Conservation (phyloP, 352 stramenopile genomes). For the Globisporangium megalacanthum region DNA sequence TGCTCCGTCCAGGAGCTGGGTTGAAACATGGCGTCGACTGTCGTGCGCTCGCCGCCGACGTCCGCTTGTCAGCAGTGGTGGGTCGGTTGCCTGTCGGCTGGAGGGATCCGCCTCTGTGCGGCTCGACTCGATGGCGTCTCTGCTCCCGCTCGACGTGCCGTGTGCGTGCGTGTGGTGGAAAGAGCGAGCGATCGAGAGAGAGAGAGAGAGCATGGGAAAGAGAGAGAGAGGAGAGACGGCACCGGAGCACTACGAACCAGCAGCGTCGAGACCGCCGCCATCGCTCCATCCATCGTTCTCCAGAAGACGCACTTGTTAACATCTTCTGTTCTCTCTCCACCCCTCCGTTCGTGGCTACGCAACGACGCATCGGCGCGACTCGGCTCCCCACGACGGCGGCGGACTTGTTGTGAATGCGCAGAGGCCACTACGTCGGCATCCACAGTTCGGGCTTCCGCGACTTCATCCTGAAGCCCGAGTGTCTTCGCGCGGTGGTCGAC, state of each 20-base stretch:
- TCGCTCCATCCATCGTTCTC: too few species aligned
- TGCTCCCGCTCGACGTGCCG: background rate
- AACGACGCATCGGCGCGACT: conserved; percentile 12
- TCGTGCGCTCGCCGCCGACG: background rate
- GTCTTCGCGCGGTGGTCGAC: conserved; percentile 97
- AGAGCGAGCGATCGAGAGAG: conserved; percentile 6
- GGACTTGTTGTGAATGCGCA: conserved; percentile 33
- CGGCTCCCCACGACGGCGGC: conserved; percentile 9
- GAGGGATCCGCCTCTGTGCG: conserved; percentile 2
- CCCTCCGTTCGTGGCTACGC: conserved; percentile 23
- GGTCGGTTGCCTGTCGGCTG: background rate
- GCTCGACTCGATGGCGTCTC: conserved; percentile 4
- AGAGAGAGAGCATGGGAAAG: conserved; percentile 6
- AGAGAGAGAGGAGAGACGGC: conserved; percentile 6
- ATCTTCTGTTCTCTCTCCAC: conserved; percentile 81
- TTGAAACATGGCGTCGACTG: background rate
- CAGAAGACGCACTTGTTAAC: conserved; percentile 51
- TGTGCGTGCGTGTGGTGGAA: background rate
- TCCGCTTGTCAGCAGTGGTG: background rate
- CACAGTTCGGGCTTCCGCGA: conserved; percentile 99
- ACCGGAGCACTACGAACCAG: conserved; percentile 4
- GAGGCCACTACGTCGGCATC: conserved; percentile 99
- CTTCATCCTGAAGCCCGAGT: conserved; percentile 99
- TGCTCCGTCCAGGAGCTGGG: background rate
- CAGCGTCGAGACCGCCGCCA: background rate